These are phyloP conservation scores for Lipomyces sp. DNA, from an alignment of 805 yeast genomes.

Conservation along the genomic window DNA sequence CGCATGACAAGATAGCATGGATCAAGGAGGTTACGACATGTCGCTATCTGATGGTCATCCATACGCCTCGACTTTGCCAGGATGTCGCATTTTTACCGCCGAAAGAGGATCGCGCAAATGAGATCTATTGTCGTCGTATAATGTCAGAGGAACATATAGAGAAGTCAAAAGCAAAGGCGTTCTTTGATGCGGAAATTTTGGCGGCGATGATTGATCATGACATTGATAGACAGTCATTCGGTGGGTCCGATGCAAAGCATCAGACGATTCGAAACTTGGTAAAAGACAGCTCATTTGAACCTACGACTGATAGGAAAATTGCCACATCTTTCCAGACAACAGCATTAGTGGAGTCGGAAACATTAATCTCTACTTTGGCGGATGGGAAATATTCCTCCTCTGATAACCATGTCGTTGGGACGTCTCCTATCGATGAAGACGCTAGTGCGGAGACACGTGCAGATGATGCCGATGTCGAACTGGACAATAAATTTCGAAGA, in stretches of 20 bases:
- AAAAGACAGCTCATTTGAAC: background rate
- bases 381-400: background rate
- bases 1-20: slow-evolving; percentile 46
- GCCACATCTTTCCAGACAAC: background rate
- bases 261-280: background rate
- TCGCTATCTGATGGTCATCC: slow-evolving; percentile 57
- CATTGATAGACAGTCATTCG: slow-evolving; percentile 7
- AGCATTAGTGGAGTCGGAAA: background rate
- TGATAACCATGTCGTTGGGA: background rate
- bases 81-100: slow-evolving; percentile 46
- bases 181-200: slow-evolving; percentile 15
- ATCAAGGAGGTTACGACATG: slow-evolving; percentile 62
- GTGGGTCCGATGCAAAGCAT: background rate
- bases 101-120: slow-evolving; percentile 43
- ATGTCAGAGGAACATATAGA: slow-evolving; percentile 24
- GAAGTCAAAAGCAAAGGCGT: slow-evolving; percentile 8
- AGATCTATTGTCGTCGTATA: slow-evolving; percentile 39
- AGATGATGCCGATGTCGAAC: background rate
- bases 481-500: background rate
- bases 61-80: slow-evolving; percentile 57
- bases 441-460: background rate
- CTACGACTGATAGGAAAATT: background rate
- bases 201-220: slow-evolving; percentile 29
- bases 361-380: background rate
- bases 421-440: background rate